A percentile compares a stretch with the other conserved stretches of the same genome.
Evolutionary conservation across 768 basidiomycete genomes (phyloP).

Genomic region (Calocybe gangraenosa): DNA sequence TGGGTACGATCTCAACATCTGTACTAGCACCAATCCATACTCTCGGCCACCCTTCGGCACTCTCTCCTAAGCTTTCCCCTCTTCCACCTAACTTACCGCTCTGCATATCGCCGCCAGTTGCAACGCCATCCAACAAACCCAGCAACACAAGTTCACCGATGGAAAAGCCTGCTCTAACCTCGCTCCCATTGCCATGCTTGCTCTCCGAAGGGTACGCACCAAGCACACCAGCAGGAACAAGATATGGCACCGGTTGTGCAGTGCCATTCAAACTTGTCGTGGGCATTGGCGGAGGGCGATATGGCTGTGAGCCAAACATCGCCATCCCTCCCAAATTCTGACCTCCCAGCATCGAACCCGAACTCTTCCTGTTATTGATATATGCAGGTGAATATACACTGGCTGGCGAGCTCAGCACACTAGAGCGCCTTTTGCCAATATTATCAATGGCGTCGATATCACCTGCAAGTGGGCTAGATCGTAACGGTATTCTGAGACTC

Average conservation of each 20-base stretch:
- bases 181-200: not conserved
- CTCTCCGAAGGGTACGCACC: slow-evolving; percentile 3
- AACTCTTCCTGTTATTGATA: too few relatives aligned
- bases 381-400: too few relatives aligned
- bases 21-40: slow-evolving; percentile 14
- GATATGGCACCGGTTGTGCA: slow-evolving; percentile 6
- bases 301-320: not conserved
- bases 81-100: not conserved
- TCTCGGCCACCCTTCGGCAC: slow-evolving; percentile 12
- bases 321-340: not conserved
- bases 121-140: slow-evolving; percentile 23
- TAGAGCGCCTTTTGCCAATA: too few relatives aligned
- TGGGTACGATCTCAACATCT: slow-evolving; percentile 4
- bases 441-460: too few relatives aligned
- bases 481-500: too few relatives aligned
- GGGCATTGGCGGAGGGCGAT: not conserved
- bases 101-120: slow-evolving; percentile 3
- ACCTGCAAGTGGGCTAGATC: too few relatives aligned
- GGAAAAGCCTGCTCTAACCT: slow-evolving; percentile 6
- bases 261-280: not conserved
- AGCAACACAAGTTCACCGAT: slow-evolving; percentile 26
- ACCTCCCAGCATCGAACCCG: too few relatives aligned
- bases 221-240: slow-evolving; percentile 13
- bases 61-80: too few relatives aligned
- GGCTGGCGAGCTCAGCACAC: too few relatives aligned